Evolutionary conservation across 192 early-diverging fungal species (phyloP), one percentile per base, ranked within the genome.

Genomic region (Coemansia javaensis): DNA sequence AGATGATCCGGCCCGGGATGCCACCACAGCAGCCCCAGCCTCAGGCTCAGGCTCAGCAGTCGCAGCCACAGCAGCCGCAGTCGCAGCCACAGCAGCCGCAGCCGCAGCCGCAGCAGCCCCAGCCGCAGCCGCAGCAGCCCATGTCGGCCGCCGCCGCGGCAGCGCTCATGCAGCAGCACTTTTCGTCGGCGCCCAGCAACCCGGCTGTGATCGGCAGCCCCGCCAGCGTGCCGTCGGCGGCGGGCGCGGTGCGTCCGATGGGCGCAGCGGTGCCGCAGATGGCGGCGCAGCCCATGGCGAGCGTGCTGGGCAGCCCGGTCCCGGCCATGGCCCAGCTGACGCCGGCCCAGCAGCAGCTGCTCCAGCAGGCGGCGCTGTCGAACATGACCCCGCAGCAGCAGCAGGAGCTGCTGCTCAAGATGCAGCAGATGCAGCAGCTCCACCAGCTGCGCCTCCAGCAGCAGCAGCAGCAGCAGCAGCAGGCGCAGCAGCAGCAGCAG

Each of bases 391-490:
- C 56, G 10, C 45, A 44, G 15, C 59, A 63, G 44, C 7, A 53
- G 0, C 20, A 44, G 11, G n/a, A 37, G 17, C 38, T 42, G 11
- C n/a, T 54, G 16, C 40, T 38, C 12, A 51, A 59, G 38, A 20
- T 47, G 12, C 63, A 66, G 45, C 56, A 58, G 51, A 43, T 56
- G 46, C 56, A 53, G 22, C 55, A 57, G 14, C 33, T 43, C 32
- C 53, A 57, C 17, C 38, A 31, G 14, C 28, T 16, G 15, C 31
- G 35, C 11, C 44, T 46, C 9, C 49, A 46, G 11, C 47, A 47
- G 21, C 41, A 34, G 31, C 47, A 46, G 22, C 50, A 46, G 22
- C 47, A 41, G n/a, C n/a, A n/a, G n/a, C n/a, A n/a, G n/a, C n/a
- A n/a, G n/a, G n/a, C n/a, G n/a, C n/a, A n/a, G 9, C 44, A 40